phyloP scores from a whole-genome alignment of 352 stramenopile species.

The Pythium chondricola region DNA sequence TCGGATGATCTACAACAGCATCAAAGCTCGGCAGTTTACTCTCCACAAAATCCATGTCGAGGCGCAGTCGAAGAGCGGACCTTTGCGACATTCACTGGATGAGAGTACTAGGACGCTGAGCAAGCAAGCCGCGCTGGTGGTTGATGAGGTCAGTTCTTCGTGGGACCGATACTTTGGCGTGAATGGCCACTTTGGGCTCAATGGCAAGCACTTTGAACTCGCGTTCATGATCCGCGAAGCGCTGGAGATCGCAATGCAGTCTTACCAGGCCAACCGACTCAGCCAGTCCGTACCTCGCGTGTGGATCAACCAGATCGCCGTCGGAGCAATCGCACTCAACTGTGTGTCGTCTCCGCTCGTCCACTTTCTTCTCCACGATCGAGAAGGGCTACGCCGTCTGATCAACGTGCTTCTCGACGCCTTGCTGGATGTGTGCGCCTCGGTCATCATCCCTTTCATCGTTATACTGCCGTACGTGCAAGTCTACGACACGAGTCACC shows the following conservation, averaged over 20 bases:
- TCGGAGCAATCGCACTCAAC: constrained; percentile 13
- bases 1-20: background rate
- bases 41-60: background rate
- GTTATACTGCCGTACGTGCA: constrained; percentile 17
- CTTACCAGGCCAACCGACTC: constrained; percentile 18
- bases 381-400: background rate
- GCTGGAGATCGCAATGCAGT: constrained; percentile 17
- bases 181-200: constrained; percentile 16
- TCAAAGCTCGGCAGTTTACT: background rate
- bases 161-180: no score
- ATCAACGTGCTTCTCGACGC: constrained; percentile 10
- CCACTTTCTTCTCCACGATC: background rate
- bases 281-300: constrained; percentile 8
- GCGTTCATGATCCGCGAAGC: constrained; percentile 10
- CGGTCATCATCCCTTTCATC: constrained; percentile 16
- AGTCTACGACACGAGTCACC: background rate
- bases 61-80: background rate
- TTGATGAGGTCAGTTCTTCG: background rate
- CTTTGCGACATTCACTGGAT: background rate
- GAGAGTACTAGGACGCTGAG: background rate
- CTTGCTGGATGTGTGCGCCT: constrained; percentile 16
- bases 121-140: background rate
- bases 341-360: constrained; percentile 11
- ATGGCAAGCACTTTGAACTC: constrained; percentile 3
- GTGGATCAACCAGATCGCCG: constrained; percentile 21